Conservation (phyloP, 305 asterid species). For the Rubia peregrina region DNA sequence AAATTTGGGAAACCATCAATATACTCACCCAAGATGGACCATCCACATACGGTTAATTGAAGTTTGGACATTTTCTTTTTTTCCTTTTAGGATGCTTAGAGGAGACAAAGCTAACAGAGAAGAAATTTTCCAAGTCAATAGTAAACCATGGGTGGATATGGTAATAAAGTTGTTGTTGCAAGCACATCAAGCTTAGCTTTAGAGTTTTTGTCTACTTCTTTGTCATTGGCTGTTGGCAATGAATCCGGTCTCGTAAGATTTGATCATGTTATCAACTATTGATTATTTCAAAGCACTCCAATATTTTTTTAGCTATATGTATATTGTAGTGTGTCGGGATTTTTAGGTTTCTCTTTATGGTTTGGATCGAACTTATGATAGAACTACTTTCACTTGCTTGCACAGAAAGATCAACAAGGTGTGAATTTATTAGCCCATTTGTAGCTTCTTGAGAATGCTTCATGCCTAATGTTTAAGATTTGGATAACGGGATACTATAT, state of each 20-base stretch:
- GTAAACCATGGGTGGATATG: too few species aligned
- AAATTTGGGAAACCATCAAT: too few species aligned
- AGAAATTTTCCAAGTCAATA: too few species aligned
- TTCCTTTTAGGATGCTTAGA: too few species aligned
- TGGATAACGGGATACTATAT: background rate
- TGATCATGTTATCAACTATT: background rate
- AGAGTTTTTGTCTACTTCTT: conserved; percentile 53
- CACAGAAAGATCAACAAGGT: conserved; percentile 58
- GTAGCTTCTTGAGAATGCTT: conserved; percentile 1
- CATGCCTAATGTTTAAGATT: background rate
- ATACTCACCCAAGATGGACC: too few species aligned
- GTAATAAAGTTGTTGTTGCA: conserved; percentile 47
- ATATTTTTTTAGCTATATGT: background rate
- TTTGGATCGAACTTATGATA: conserved; percentile 41
- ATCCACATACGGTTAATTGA: too few species aligned
- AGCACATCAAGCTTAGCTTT: conserved; percentile 58
- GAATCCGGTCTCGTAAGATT: conserved; percentile 72
- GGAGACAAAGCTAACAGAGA: too few species aligned
- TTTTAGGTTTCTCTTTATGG: conserved; percentile 58
- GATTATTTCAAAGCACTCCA: background rate
- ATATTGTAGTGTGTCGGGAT: background rate
- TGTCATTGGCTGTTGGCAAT: conserved; percentile 75
- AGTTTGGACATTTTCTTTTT: too few species aligned
- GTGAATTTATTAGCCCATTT: conserved; percentile 16
- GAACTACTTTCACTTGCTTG: conserved; percentile 41